Evolutionary conservation across 345 rosid genomes (phyloP), one percentile per base, ranked within the genome.

Genomic region (Rubroshorea leprosula): DNA sequence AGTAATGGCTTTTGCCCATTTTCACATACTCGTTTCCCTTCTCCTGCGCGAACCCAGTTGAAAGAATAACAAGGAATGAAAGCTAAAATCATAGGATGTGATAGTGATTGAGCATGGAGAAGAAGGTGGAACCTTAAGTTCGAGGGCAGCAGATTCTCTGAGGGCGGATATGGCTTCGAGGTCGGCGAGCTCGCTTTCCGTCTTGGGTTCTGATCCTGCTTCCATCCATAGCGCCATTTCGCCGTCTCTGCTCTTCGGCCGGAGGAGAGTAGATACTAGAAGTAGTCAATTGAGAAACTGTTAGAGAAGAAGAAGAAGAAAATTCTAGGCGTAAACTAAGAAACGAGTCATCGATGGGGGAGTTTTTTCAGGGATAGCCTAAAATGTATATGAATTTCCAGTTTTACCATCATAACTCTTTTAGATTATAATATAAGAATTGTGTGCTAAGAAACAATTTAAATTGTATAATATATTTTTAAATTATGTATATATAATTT

Each of bases 211-310:
- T 0, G 93, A 71, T 13, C 90, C 95, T 11, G 80, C 29, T 17
- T 84, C 95, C 95, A 92, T 82, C 93, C 86, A 86, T 10, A 89
- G 71, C 59, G 96, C 96, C 98, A 92, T 88, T 29, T 68, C 31
- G 12, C 23, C 23, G 13, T 10, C 6, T 61, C n/a, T n/a, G 41
- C 8, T 3, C 45, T 24, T 2, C 0, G 11, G 49, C 14, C 23
- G 38, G 49, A 58, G 55, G 2, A 12, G 31, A 8, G 31, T n/a
- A n/a, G n/a, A n/a, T n/a, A n/a, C n/a, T n/a, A n/a, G n/a, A n/a
- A n/a, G n/a, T n/a, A n/a, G n/a, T n/a, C n/a, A n/a, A n/a, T n/a
- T n/a, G n/a, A n/a, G n/a, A n/a, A n/a, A n/a, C n/a, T n/a, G n/a
- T n/a, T n/a, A n/a, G n/a, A n/a, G n/a, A n/a, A n/a, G n/a, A n/a